Evolutionary conservation across 805 yeast species (phyloP), one percentile per base, ranked within the genome.

Genomic region (Wickerhamiella cacticola): DNA sequence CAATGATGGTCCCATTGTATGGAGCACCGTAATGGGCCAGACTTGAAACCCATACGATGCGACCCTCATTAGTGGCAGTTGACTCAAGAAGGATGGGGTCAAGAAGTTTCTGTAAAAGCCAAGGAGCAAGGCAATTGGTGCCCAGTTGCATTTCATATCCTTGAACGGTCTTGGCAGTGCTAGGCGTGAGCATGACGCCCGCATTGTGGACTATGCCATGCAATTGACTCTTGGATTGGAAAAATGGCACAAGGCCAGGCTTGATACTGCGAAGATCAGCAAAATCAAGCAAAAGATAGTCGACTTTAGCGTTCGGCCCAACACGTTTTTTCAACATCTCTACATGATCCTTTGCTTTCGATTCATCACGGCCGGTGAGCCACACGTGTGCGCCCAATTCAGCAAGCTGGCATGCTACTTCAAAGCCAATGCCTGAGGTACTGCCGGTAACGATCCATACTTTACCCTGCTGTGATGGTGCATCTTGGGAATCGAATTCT

Each of bases 31-130:
- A 46, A 33, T 66, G 71, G 0, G 64, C 71, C 28, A 63, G 43
- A 0, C 77, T 72, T 1, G 73, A 54, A 1, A 72, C 63, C 69
- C 75, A 73, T 6, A 74, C 65, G 28, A 73, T 61, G 44, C 78
- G 62, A 7, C 69, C 62, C 36, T 57, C 49, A 2, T 67, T 63
- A 2, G 72, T 59, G 23, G 62, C 54, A 8, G 26, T 33, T 3
- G 46, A 33, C 5, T 33, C 12, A 21, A 63, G 48, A 15, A 74
- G 50, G 3, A 70, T 50, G 7, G 71, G 71, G 40, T 57, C 58
- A 1, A 57, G 52, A 3, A 51, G 47, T 47, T 64, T 63, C 51
- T 71, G 68, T 18, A 74, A 58, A n/a, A 72, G 55, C 46, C 65
- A 70, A 23, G 73, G 72, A 1, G 72, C 78, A 13, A 75, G 52